Conservation (phyloP, 345 rosid genomes). For the Hibiscus trionum region DNA sequence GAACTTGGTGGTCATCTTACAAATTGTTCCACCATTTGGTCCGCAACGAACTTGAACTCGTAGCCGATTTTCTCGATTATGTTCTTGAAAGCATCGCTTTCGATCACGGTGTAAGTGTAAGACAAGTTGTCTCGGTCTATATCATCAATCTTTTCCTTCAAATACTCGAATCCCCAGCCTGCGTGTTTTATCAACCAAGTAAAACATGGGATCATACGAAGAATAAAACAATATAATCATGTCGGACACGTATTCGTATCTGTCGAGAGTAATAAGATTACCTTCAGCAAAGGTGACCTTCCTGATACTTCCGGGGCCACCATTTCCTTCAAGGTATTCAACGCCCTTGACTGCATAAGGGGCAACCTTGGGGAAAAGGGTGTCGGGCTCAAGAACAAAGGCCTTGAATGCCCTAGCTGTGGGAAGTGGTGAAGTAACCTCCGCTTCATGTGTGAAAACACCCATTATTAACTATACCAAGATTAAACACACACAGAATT, state of each 20-base stretch:
- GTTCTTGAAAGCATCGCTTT: too few relatives aligned
- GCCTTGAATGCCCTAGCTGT: constrained; percentile 20
- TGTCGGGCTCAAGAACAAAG: constrained; percentile 20
- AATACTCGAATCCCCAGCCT: too few relatives aligned
- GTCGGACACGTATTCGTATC: not conserved
- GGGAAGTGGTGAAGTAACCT: constrained; percentile 15
- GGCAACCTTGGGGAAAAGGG: constrained; percentile 21
- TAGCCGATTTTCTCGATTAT: too few relatives aligned
- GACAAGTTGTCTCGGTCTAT: too few relatives aligned
- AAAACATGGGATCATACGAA: too few relatives aligned
- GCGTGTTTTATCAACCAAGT: too few relatives aligned
- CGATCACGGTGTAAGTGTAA: too few relatives aligned
- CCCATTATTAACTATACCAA: constrained; percentile 14
- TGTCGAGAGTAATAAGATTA: not conserved
- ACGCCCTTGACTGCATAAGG: constrained; percentile 23
- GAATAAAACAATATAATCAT: too few relatives aligned
- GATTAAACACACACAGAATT: not conserved
- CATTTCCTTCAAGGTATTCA: constrained; percentile 26
- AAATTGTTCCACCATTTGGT: too few relatives aligned
- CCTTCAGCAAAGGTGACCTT: constrained; percentile 13
- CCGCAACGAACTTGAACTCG: too few relatives aligned
- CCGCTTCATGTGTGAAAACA: constrained; percentile 17
- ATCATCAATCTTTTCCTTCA: too few relatives aligned
- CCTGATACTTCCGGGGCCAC: constrained; percentile 20
- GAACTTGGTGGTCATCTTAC: too few relatives aligned